Evolutionary conservation across 2,329 filamentous ascomycete genomes (phyloP), one percentile per base, ranked within the genome.

Genomic region (Delphinella strobiligena): DNA sequence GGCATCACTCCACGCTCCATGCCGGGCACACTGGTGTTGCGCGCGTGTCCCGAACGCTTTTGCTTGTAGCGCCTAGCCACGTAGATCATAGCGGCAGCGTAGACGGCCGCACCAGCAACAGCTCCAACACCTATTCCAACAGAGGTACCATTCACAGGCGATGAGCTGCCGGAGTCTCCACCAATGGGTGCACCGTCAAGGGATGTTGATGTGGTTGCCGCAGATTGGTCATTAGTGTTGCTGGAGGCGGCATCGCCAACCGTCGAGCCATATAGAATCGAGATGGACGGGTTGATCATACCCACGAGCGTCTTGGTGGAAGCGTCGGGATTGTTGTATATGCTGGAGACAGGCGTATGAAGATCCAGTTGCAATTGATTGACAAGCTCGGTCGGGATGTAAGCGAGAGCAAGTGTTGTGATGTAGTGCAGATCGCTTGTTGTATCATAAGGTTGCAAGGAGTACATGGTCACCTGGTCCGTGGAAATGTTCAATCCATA

Each of bases 61-160:
- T 78, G 81, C 72, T 82, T 86, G 72, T 94, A 94, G 44, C 88
- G 76, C 45, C 87, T 80, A 36, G 88, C 88, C 49, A 94, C 77
- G 54, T 91, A 79, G 67, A 94, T 89, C 88, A 95, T 94, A 59
- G 85, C 87, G 10, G 82, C 84, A 54, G 87, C 88, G 51, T 94
- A 94, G n/a, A 86, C 79, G 37, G 80, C 82, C 31, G 84, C 85
- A 54, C 87, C 79, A 32, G 75, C 74, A 22, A 88, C 75, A 18
- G 84, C 81, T 52, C 84, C 85, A 16, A 85, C 71, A 41, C 81
- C 84, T 53, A 94, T 82, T 54, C 63, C 74, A 47, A 67, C 75
- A 53, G 67, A 80, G 59, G 77, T 80, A 31, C 74, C 77, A 46
- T 74, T 74, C 34, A 79, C 67, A 4, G 72, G 72, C 48, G 74